These are phyloP conservation scores for Fusarium torulosum DNA, from an alignment of 2,329 filamentous ascomycete species.

Conservation along the genomic window DNA sequence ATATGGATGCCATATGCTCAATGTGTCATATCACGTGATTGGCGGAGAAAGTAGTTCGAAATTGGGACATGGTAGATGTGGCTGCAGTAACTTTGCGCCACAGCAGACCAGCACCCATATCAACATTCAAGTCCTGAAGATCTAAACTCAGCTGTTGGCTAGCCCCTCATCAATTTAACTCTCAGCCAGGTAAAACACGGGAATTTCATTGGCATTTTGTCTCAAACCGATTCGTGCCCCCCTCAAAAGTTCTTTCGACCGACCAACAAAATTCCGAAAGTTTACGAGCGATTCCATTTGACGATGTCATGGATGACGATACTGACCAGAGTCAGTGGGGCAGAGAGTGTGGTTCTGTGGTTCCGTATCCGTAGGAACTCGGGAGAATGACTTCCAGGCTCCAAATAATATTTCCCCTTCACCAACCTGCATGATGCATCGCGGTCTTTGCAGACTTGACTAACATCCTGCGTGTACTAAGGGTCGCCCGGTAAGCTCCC, in stretches of 20 bases:
- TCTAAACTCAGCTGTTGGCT: neutral
- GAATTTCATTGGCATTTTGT: neutral
- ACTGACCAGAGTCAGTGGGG: slow-evolving; percentile 34
- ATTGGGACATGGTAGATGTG: slow-evolving; percentile 26
- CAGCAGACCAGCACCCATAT: neutral
- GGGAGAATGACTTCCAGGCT: slow-evolving; percentile 12
- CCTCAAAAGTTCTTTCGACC: neutral
- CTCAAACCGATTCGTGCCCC: neutral
- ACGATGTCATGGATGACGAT: slow-evolving; percentile 44
- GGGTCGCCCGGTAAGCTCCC: slow-evolving; percentile 30
- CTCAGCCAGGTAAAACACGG: neutral
- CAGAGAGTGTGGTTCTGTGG: slow-evolving; percentile 18
- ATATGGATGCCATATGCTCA: neutral
- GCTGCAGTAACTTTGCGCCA: slow-evolving; percentile 21
- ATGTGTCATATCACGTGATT: slow-evolving; percentile 5
- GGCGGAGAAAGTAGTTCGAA: slow-evolving; percentile 4
- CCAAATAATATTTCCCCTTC: slow-evolving; percentile 18
- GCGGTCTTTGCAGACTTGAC: no score
- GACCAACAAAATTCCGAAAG: neutral
- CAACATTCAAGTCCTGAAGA: neutral
- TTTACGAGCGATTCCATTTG: neutral
- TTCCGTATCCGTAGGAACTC: slow-evolving; percentile 10
- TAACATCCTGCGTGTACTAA: slow-evolving; percentile 17
- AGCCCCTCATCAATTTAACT: neutral
- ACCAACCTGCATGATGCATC: neutral